These are phyloP conservation scores for Lophiotrema nucula DNA, from an alignment of 495 filamentous ascomycete genomes.

Conservation along the genomic window DNA sequence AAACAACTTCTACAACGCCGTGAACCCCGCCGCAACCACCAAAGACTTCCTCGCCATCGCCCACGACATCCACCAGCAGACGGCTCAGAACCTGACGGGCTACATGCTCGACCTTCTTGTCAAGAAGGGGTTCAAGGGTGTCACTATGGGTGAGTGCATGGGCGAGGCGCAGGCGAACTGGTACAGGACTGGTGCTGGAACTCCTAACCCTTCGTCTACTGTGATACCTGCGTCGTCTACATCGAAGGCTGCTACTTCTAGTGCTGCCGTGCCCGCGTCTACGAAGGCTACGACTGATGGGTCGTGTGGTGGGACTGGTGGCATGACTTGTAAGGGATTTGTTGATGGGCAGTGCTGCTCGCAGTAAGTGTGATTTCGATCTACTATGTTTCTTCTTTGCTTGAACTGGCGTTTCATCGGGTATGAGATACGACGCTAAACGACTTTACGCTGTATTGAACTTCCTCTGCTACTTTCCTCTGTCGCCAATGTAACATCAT, in stretches of 20 bases:
- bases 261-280: constrained; percentile 29
- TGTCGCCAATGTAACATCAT: no score
- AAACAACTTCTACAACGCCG: constrained; percentile 61
- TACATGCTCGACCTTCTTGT: constrained; percentile 64
- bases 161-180: constrained; percentile 68
- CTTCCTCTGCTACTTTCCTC: no score
- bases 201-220: constrained; percentile 26
- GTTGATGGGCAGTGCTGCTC: constrained; percentile 8
- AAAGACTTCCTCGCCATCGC: constrained; percentile 65
- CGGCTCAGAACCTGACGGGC: constrained; percentile 70
- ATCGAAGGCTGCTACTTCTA: not conserved
- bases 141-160: constrained; percentile 74
- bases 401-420: no score
- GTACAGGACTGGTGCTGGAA: constrained; percentile 52
- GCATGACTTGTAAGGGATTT: constrained; percentile 23
- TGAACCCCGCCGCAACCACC: constrained; percentile 45
- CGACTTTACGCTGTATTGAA: no score
- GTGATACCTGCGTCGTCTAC: constrained; percentile 24
- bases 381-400: no score
- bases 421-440: no score
- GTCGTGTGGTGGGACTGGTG: constrained; percentile 38
- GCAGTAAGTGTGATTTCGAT: constrained; percentile 4
- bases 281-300: constrained; percentile 41
- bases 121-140: constrained; percentile 59
- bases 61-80: constrained; percentile 77